Percentiles rank a stretch among this genome's conserved stretches.
Conservation (phyloP, 1,139 yeast genomes). For the Yamadazyma dendronema region DNA sequence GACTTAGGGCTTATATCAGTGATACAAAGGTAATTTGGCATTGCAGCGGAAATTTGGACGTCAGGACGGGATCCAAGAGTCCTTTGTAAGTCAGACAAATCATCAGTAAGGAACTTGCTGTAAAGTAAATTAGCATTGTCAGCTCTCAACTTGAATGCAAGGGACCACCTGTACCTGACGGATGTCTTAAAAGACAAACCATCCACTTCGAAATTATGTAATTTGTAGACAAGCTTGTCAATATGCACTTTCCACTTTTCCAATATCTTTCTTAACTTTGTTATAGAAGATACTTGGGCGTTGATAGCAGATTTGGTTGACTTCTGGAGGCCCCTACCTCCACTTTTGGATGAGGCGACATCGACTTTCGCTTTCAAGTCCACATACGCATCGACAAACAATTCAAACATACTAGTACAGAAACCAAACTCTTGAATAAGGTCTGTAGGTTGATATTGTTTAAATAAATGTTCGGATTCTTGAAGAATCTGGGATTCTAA, state of each 20-base stretch:
- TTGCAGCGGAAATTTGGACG: conserved; percentile 7
- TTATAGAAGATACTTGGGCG: conserved; percentile 36
- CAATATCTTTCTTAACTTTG: conserved; percentile 35
- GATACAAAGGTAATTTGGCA: conserved; percentile 57
- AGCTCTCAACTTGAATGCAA: conserved; percentile 29
- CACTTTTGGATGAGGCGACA: conserved; percentile 14
- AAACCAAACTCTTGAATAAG: conserved; percentile 8
- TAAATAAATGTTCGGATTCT: conserved; percentile 1
- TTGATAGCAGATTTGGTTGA: conserved; percentile 25
- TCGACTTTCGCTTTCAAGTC: conserved; percentile 28
- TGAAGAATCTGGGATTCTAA: conserved; percentile 20
- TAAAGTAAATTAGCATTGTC: conserved; percentile 32
- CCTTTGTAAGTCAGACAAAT: conserved; percentile 20
- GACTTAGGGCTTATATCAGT: conserved; percentile 53
- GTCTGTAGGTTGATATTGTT: background rate
- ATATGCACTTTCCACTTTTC: conserved; percentile 32
- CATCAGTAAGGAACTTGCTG: conserved; percentile 24
- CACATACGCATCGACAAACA: conserved; percentile 52
- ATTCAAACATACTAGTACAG: conserved; percentile 47
- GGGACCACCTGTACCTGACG: conserved; percentile 35
- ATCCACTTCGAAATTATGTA: background rate
- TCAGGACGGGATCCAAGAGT: conserved; percentile 14
- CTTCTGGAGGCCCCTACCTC: conserved; percentile 21
- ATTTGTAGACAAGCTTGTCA: conserved; percentile 4
- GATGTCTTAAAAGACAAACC: conserved; percentile 3